A percentile compares a stretch with the other conserved stretches of the same genome.
Conservation (phyloP, 208 protist genomes). For the Lotmaria passim region DNA sequence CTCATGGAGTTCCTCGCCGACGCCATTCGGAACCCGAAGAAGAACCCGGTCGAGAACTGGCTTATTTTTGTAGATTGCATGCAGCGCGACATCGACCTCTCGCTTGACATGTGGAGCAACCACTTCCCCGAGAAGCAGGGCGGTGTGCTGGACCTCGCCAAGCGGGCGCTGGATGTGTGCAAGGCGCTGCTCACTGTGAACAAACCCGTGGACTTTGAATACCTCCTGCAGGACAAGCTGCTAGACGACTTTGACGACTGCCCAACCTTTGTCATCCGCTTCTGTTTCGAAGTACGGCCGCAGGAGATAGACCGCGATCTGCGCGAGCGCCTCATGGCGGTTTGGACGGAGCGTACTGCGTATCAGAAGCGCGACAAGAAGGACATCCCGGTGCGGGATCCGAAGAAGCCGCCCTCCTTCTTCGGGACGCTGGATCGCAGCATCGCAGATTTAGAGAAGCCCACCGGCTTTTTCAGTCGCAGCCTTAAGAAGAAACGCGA, state of each 20-base stretch:
- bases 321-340: conserved; percentile 65
- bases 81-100: conserved; percentile 63
- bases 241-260: conserved; percentile 89
- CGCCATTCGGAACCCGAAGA: conserved; percentile 81
- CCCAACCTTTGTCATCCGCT: conserved; percentile 84
- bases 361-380: conserved; percentile 79
- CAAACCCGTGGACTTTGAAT: conserved; percentile 78
- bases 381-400: conserved; percentile 69
- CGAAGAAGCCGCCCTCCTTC: conserved; percentile 66
- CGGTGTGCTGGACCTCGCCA: conserved; percentile 57
- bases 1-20: conserved; percentile 84
- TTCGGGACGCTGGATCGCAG: conserved; percentile 72
- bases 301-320: conserved; percentile 65
- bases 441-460: conserved; percentile 66
- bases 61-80: conserved; percentile 72
- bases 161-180: conserved; percentile 59
- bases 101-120: conserved; percentile 61
- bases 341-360: conserved; percentile 72
- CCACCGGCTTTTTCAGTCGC: conserved; percentile 63
- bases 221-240: conserved; percentile 71
- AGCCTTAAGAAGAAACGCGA: conserved; percentile 75
- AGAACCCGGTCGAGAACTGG: conserved; percentile 70
- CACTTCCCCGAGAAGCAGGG: conserved; percentile 44
- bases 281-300: conserved; percentile 60
- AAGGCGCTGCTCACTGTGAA: conserved; percentile 66